phyloP scores from a whole-genome alignment of 495 filamentous ascomycete species.

The Daldinia loculata region DNA sequence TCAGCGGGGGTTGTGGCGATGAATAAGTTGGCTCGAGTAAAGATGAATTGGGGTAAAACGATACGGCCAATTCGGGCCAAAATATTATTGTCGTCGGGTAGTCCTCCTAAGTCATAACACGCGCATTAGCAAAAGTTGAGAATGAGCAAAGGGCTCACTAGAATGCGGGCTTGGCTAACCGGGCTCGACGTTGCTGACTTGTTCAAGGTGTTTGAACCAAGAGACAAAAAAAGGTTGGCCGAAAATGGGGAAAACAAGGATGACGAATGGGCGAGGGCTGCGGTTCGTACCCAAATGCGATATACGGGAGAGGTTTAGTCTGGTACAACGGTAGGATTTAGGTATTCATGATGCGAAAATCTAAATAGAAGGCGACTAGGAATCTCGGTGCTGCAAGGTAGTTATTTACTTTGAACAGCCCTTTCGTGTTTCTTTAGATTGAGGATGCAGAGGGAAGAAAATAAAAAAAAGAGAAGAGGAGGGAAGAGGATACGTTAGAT shows the following conservation, averaged over 20 bases:
- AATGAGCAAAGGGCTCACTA: conserved; percentile 36
- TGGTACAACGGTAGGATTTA: conserved; percentile 33
- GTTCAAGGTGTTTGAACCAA: conserved; percentile 34
- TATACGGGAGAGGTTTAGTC: conserved; percentile 34
- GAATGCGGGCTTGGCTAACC: conserved; percentile 32
- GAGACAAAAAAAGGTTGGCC: conserved; percentile 35
- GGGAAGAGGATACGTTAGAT: conserved; percentile 13
- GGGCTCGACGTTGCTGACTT: conserved; percentile 24
- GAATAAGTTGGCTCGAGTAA: conserved; percentile 16
- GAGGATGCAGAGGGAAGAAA: conserved; percentile 8
- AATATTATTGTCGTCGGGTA: conserved; percentile 30
- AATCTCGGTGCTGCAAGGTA: neutral
- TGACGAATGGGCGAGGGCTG: conserved; percentile 36
- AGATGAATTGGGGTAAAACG: conserved; percentile 32
- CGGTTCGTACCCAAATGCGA: conserved; percentile 44
- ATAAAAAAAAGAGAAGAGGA: conserved; percentile 13
- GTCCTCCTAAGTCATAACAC: conserved; percentile 28
- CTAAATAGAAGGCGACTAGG: conserved; percentile 9
- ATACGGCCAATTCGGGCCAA: conserved; percentile 39
- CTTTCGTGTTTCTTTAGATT: neutral
- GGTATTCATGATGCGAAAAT: conserved; percentile 37
- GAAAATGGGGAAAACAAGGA: conserved; percentile 41
- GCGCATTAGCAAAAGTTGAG: conserved; percentile 32
- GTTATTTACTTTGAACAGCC: neutral
- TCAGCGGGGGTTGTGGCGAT: conserved; percentile 19